Evolutionary conservation across 345 rosid genomes (phyloP), one percentile per base, ranked within the genome.

Genomic region (Moricandia arvensis): DNA sequence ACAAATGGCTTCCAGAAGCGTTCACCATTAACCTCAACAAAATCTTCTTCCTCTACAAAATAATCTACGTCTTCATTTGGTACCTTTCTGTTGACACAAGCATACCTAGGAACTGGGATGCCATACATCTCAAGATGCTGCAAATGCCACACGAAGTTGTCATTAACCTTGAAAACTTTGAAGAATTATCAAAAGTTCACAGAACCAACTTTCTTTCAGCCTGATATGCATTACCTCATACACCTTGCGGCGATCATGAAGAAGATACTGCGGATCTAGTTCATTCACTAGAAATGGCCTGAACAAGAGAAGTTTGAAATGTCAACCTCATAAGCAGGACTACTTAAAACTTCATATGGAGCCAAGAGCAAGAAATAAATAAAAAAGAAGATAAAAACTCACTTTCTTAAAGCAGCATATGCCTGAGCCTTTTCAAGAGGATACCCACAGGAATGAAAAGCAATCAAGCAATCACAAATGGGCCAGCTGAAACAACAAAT

Each of bases 1-100:
- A 96, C 99, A 82, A 93, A 96, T 59, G 99, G 99, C 87, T 96
- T 96, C 93, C 90, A 96, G 79, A 96, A 96, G 61, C 99, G 97
- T 51, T 87, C 73, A 15, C 99, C 99, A 72, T 88, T 85, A 75
- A 96, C 97, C 85, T 96, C 99, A 64, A 96, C 93, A 86, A 85
- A 93, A 87, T 96, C 99, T 83, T 96, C 99, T 83, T 90, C 91
- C 80, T 96, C 99, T 5, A 87, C 49, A 80, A 96, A 96, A 82
- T 81, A 93, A 67, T 91, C 95, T 77, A 93, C 82, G 55, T 93
- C 97, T 85, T 96, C 92, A 79, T 86, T 79, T 38, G 97, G 92
- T 64, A 79, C 86, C 72, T 82, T 88, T 75, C 99, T 87, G 82
- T 91, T 91, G 59, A 96, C 98, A 84, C 91, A 86, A 75, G 98